Evolutionary conservation across 345 rosid species (phyloP), one percentile per base, ranked within the genome.

Genomic region (Eutrema yunnanense): DNA sequence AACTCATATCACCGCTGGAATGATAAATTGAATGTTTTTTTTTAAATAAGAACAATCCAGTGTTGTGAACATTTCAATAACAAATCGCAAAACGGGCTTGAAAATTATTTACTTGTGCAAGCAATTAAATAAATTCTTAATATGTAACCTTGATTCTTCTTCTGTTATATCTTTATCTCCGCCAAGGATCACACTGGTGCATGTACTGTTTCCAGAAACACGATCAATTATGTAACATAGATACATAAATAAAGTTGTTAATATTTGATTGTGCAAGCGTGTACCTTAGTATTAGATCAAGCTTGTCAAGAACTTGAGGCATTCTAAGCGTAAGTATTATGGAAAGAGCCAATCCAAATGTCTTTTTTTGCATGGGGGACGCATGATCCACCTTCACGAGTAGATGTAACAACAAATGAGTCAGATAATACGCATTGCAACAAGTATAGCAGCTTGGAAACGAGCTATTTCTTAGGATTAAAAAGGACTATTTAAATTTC

Each of bases 281-380:
- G 34, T 74, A 95, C 99, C 97, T 90, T 33, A 95, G 81, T 79
- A 95, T 95, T 68, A 76, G 96, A 83, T 92, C 98, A 75, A 95
- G 94, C 78, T 84, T 90, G 73, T 95, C 96, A 10, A 92, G 86
- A 64, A 90, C 93, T 84, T 92, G 98, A 79, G 98, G 96, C 88
- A 92, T 76, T 81, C 96, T 82, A 34, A 95, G 78, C 7, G 98
- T 88, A 80, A 95, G 82, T 73, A 88, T 90, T 69, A 92, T 83
- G 48, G 99, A 88, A 64, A 95, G 96, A 34, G 97, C 98, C 48
- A 95, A 67, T 53, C 88, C 99, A 79, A 87, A 85, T 43, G 80
- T 87, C 87, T 87, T 92, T 75, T 81, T 92, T 78, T 88, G 96
- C 74, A 69, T 81, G 40, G 86, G 83, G 63, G 92, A 67, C 6